phyloP scores from a whole-genome alignment of 2,329 filamentous ascomycete species.

The Fusarium keratoplasticum region DNA sequence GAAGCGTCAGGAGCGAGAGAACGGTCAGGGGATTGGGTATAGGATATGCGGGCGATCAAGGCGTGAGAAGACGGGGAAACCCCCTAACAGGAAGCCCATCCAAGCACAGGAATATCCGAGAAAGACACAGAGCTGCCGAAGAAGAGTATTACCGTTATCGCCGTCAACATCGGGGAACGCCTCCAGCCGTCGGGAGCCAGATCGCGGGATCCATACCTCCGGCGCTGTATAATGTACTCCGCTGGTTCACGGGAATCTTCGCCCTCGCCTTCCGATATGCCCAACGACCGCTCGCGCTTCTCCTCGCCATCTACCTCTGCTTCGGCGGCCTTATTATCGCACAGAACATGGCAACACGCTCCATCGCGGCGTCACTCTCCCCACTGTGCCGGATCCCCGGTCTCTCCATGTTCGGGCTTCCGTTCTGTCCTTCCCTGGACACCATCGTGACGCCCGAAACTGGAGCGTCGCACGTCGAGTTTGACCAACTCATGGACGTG shows the following conservation, averaged over 20 bases:
- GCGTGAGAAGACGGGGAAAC: slow-evolving; percentile 44
- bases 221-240: slow-evolving; percentile 53
- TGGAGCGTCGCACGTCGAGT: slow-evolving; percentile 65
- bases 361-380: slow-evolving; percentile 70
- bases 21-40: slow-evolving; percentile 47
- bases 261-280: slow-evolving; percentile 69
- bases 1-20: slow-evolving; percentile 48
- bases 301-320: slow-evolving; percentile 71
- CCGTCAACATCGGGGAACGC: slow-evolving; percentile 12
- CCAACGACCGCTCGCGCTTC: slow-evolving; percentile 72
- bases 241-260: slow-evolving; percentile 68
- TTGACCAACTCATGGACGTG: slow-evolving; percentile 78
- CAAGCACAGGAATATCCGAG: slow-evolving; percentile 37
- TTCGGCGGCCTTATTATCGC: slow-evolving; percentile 69
- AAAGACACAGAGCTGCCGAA: slow-evolving; percentile 29
- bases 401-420: slow-evolving; percentile 68
- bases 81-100: slow-evolving; percentile 36
- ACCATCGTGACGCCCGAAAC: slow-evolving; percentile 42
- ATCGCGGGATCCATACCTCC: slow-evolving; percentile 52
- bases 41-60: slow-evolving; percentile 30
- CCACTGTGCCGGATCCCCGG: slow-evolving; percentile 79
- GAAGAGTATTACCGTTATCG: slow-evolving; percentile 25
- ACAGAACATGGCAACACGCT: slow-evolving; percentile 71
- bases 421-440: slow-evolving; percentile 66
- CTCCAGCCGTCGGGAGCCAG: slow-evolving; percentile 43